Evolutionary conservation across 2,329 filamentous ascomycete genomes (phyloP).

Genomic region (Falciphora oryzae): DNA sequence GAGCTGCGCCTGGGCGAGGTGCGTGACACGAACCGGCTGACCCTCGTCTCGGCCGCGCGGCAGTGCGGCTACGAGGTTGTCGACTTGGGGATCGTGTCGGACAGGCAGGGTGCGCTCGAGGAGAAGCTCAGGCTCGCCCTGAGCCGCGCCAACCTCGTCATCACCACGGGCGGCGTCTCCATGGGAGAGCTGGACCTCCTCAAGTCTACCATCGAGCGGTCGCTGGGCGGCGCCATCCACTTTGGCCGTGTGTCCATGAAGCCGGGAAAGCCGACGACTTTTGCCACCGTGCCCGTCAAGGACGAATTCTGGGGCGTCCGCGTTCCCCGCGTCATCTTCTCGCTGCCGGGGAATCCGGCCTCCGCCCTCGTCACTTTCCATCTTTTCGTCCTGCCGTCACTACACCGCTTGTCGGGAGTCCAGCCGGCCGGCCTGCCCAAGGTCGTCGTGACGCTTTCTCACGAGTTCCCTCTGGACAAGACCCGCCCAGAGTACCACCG

Average conservation of each 20-base stretch:
- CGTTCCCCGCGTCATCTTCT: constrained; percentile 70
- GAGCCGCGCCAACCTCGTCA: constrained; percentile 69
- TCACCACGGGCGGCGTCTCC: constrained; percentile 90
- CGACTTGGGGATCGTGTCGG: constrained; percentile 80
- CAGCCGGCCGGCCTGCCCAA: constrained; percentile 62
- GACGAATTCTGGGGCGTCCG: constrained; percentile 49
- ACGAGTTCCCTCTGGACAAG: constrained; percentile 70
- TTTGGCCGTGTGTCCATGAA: constrained; percentile 98
- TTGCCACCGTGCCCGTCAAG: constrained; percentile 76
- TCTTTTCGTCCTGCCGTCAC: constrained; percentile 82
- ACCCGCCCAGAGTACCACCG: constrained; percentile 83
- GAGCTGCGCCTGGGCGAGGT: constrained; percentile 74
- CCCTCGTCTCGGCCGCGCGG: constrained; percentile 69
- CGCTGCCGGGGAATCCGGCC: constrained; percentile 88
- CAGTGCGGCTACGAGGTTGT: constrained; percentile 73
- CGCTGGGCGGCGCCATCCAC: constrained; percentile 86
- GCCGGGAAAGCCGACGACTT: constrained; percentile 95
- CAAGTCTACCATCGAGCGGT: constrained; percentile 90
- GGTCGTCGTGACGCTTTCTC: constrained; percentile 64
- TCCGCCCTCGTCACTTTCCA: constrained; percentile 91
- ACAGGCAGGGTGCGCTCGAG: constrained; percentile 70
- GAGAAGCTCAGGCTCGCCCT: constrained; percentile 69
- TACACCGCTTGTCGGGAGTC: constrained; percentile 72
- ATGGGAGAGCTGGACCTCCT: constrained; percentile 98
- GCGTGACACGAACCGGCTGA: constrained; percentile 86